Conservation (phyloP, 2,329 filamentous ascomycete species). For the Talaromyces atroroseus region DNA sequence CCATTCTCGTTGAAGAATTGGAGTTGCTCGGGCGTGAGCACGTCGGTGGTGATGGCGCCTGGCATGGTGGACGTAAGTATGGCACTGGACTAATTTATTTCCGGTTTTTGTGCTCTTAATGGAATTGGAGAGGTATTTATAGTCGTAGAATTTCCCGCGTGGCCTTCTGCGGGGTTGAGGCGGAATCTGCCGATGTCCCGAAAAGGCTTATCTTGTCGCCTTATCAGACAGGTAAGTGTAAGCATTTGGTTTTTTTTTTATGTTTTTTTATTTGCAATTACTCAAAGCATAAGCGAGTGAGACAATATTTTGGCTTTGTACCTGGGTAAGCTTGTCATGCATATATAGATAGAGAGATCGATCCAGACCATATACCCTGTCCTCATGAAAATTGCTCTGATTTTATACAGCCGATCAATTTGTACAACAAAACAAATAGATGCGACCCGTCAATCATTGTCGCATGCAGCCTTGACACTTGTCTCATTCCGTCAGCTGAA, state of each 20-base stretch:
- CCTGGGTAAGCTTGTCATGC: no score
- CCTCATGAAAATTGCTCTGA: no score
- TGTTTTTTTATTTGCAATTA: no score
- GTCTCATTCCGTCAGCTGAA: slow-evolving; percentile 17
- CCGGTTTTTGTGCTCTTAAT: neutral
- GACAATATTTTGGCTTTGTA: no score
- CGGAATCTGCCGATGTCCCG: neutral
- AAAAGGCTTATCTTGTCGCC: neutral
- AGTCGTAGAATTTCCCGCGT: neutral
- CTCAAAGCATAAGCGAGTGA: no score
- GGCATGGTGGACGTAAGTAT: neutral
- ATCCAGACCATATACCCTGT: no score
- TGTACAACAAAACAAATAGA: neutral
- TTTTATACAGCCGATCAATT: no score
- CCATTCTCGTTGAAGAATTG: slow-evolving; percentile 72
- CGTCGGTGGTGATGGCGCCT: slow-evolving; percentile 25
- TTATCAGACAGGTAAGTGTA: no score
- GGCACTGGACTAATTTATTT: neutral
- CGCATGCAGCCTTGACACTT: neutral
- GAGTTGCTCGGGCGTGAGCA: slow-evolving; percentile 68
- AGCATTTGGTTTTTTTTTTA: no score
- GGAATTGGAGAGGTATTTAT: neutral
- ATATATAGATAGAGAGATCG: no score
- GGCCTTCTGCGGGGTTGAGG: neutral
- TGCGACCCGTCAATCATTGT: neutral